A percentile compares a stretch with the other conserved stretches of the same genome.
Evolutionary conservation across 148 eudicot genomes (phyloP).

Genomic region (Oxyria digyna): DNA sequence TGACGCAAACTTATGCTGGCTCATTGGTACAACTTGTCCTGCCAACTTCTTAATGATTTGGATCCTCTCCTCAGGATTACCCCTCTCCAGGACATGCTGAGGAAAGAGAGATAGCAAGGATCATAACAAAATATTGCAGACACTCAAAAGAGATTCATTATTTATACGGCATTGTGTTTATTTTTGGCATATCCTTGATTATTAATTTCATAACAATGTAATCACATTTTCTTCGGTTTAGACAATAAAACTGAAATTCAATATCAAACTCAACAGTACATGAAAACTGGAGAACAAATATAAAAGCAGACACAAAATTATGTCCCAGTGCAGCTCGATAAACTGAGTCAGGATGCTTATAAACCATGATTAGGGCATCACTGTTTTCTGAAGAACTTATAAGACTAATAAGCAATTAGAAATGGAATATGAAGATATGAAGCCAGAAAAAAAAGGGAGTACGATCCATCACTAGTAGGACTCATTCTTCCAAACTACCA

Average conservation of each 20-base stretch:
- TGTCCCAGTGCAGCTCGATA: not conserved
- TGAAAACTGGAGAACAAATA: not conserved
- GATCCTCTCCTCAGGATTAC: constrained; percentile 50
- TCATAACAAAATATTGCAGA: not conserved
- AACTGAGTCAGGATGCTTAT: not conserved
- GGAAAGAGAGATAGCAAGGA: not conserved
- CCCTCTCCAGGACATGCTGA: constrained; percentile 73
- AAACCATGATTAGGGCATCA: not conserved
- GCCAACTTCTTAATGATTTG: constrained; percentile 34
- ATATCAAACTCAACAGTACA: not conserved
- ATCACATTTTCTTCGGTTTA: not conserved
- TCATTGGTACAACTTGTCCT: constrained; percentile 58
- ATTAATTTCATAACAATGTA: not conserved
- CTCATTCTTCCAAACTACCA: not conserved
- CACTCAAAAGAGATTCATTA: not conserved
- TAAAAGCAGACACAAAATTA: not conserved
- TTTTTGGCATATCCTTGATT: not conserved
- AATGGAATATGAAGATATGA: not conserved
- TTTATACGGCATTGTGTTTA: not conserved
- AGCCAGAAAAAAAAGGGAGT: not conserved
- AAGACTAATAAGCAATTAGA: not conserved
- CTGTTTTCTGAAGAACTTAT: not conserved
- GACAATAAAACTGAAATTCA: not conserved
- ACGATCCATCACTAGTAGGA: not conserved
- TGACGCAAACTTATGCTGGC: constrained; percentile 85